These are phyloP conservation scores for Nothophaeocryptopus gaeumannii DNA, from an alignment of 2,329 filamentous ascomycete genomes.

Conservation along the genomic window DNA sequence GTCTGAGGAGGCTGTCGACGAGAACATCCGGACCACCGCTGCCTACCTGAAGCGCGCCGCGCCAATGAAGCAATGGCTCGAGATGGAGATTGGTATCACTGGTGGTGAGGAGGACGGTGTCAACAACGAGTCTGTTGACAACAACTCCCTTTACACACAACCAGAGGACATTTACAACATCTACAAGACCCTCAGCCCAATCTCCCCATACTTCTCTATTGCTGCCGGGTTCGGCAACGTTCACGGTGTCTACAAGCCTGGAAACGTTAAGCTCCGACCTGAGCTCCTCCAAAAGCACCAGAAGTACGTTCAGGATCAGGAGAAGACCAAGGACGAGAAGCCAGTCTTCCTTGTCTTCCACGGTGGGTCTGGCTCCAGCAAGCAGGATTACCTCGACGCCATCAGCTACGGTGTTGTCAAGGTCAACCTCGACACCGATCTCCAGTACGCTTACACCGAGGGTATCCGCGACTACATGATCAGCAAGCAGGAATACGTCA, in stretches of 20 bases:
- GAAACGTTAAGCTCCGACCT: conserved; percentile 94
- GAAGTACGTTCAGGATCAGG: conserved; percentile 80
- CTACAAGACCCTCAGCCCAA: conserved; percentile 77
- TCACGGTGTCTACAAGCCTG: conserved; percentile 97
- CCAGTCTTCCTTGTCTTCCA: conserved; percentile 99
- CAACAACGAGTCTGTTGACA: conserved; percentile 97
- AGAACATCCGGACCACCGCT: conserved; percentile 88
- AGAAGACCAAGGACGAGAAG: conserved; percentile 70
- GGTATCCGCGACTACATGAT: conserved; percentile 94
- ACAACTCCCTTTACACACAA: conserved; percentile 95
- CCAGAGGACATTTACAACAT: conserved; percentile 93
- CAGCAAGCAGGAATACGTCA: conserved; percentile 92
- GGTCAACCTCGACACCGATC: conserved; percentile 98
- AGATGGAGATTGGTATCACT: conserved; percentile 97
- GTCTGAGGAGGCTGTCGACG: conserved; percentile 84
- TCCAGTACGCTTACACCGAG: conserved; percentile 89
- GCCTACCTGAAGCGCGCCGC: conserved; percentile 91
- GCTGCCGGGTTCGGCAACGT: conserved; percentile 98
- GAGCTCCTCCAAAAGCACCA: conserved; percentile 98
- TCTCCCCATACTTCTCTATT: conserved; percentile 96
- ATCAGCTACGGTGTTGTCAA: conserved; percentile 95
- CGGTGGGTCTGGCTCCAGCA: conserved; percentile 87
- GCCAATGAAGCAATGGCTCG: conserved; percentile 97
- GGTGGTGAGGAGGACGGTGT: conserved; percentile 97
- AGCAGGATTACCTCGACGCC: conserved; percentile 85